Evolutionary conservation across 108 stramenopile genomes (phyloP), one percentile per base, ranked within the genome.

Genomic region (Nitzschia sp.): DNA sequence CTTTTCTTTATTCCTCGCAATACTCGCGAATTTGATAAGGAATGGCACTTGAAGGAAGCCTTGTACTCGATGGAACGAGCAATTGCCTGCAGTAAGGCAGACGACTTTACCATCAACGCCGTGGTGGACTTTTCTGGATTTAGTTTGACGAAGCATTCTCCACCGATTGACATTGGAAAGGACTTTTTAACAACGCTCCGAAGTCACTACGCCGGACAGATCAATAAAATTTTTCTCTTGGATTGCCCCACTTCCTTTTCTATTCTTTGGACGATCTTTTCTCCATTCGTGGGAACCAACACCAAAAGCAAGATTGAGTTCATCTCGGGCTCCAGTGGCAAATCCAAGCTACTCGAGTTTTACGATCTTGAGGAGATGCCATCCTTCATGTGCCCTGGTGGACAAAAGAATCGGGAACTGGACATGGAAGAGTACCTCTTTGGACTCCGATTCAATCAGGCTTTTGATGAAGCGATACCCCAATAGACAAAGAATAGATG

Each of bases 61-160:
- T 2, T 76, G 3, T 82, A 76, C 47, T 71, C 81, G 18, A 70
- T 82, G 64, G 81, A 82, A 68, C 70, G 75, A 17, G 81, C 81
- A n/a, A 76, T 82, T 65, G 81, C 81, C 36, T 76, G 71, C 51
- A 67, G 58, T 28, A 59, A 54, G 27, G 46, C 60, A 26, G 32
- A 24, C 34, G 75, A 76, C 42, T 34, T 32, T 13, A 61, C 66
- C 17, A 69, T 82, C 56, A 82, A 82, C 54, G 75, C 75, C 19
- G 68, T 77, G 28, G 75, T 82, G 46, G 75, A 82, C 53, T 82
- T 76, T 73, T 24, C 64, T 25, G 72, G 67, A 1, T 82, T 82
- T 64, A 59, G 68, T 15, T 29, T 65, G 15, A n/a, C 36, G 25
- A 49, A 67, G 19, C 47, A 81, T 68, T 9, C 71, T 3, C 81